phyloP scores from a whole-genome alignment of 1,284 basidiomycete genomes.

The Retiboletus fuscus region DNA sequence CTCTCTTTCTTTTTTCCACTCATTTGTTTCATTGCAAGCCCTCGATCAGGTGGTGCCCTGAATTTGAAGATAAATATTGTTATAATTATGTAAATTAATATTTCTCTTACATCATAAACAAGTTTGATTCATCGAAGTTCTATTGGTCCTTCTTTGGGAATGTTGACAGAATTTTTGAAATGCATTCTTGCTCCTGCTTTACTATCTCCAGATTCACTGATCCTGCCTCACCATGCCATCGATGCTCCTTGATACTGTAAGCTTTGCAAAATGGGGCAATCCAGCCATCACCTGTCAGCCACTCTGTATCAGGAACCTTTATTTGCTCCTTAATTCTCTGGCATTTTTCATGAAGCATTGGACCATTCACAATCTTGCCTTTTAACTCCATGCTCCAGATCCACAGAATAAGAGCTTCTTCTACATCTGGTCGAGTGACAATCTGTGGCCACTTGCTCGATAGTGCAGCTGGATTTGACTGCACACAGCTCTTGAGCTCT shows the following conservation, averaged over 20 bases:
- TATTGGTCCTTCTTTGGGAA: slow-evolving; percentile 9
- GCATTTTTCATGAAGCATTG: background rate
- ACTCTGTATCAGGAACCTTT: background rate
- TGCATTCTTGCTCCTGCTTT: background rate
- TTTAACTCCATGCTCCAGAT: no score
- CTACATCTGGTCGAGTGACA: background rate
- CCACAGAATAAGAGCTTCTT: background rate
- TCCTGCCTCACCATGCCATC: background rate
- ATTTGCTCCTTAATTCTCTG: background rate
- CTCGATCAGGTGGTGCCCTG: slow-evolving; percentile 36
- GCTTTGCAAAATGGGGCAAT: slow-evolving; percentile 4
- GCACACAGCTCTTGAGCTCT: no score
- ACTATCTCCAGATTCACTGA: slow-evolving; percentile 1
- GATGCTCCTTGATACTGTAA: slow-evolving; percentile 4
- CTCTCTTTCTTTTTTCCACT: slow-evolving; percentile 39
- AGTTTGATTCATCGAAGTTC: no score
- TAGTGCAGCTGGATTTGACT: background rate
- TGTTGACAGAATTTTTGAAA: slow-evolving; percentile 21
- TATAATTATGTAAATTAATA: no score
- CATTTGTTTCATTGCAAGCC: slow-evolving; percentile 40
- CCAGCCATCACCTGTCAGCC: background rate
- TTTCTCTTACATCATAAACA: no score
- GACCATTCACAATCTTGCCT: background rate
- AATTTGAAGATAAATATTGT: no score
- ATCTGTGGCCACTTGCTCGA: background rate